Evolutionary conservation across 2,329 filamentous ascomycete genomes (phyloP), one percentile per base, ranked within the genome.

Genomic region (Pseudopyrenochaeta lycopersici): DNA sequence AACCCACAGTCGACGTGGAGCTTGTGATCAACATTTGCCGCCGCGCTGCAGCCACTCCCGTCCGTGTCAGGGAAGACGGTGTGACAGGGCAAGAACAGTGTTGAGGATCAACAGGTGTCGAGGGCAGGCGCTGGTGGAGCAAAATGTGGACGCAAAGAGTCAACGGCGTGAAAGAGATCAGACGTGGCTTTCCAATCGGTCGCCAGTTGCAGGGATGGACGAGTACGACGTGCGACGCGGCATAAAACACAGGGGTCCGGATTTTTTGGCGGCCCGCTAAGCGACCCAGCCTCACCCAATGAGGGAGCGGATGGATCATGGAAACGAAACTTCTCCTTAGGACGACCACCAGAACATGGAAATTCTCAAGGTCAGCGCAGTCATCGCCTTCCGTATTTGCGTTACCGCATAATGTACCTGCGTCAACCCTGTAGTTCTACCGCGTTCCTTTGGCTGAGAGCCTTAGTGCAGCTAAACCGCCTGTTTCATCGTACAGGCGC

Each of bases 401-500:
- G 40, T 56, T 42, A 29, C 60, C 48, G 69, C 68, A 67, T 68
- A 54, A 66, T 53, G 63, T 71, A 62, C 66, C 66, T 73, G 66
- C 67, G 42, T 63, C 63, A 56, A 49, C 42, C 50, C 33, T 43
- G 54, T 29, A 20, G 36, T 31, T 20, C 38, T 58, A 50, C 30
- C 50, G 33, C 15, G 54, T 57, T 63, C 64, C 66, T 66, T 70
- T 75, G 72, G 72, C 62, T 71, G 63, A 52, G 58, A 66, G 51
- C 41, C 59, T 56, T 51, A 58, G 60, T 40, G 49, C 44, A 62
- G 59, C 67, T 65, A 54, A 56, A 47, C 60, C 18, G 42, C 56
- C 36, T 52, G 72, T 75, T 72, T 73, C 68, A 72, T 56, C 12
- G 56, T 45, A 36, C 70, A 66, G 64, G 63, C 70, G 69, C 67